These are phyloP conservation scores for Tulasnella sp. DNA, from an alignment of 768 basidiomycete genomes.

Conservation along the genomic window DNA sequence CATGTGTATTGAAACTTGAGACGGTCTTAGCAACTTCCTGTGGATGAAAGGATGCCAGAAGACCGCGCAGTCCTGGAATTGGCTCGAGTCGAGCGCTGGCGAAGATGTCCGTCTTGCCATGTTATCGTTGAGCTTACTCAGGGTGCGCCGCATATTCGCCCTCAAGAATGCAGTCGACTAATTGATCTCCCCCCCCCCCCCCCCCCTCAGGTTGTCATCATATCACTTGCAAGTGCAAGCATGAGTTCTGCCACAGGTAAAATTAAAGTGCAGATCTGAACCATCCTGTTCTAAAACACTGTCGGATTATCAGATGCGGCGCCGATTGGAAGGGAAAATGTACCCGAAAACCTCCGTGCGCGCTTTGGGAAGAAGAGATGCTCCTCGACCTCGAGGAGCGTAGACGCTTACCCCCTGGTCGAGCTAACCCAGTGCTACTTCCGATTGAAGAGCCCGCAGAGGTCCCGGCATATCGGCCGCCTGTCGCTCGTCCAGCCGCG, in stretches of 20 bases:
- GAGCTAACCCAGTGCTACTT: too few species aligned
- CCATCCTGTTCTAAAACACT: not conserved
- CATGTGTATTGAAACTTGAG: too few species aligned
- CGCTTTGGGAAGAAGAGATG: not conserved
- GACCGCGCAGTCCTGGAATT: not conserved
- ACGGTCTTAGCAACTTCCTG: too few species aligned
- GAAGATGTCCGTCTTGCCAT: not conserved
- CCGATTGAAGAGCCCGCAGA: too few species aligned
- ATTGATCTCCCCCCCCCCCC: not conserved
- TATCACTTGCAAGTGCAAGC: constrained; percentile 9
- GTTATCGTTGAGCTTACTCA: not conserved
- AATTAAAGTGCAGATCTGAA: not conserved
- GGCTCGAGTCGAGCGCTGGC: not conserved
- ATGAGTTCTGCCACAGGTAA: constrained; percentile 12
- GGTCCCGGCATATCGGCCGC: too few species aligned
- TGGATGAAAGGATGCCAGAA: not conserved
- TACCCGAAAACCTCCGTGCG: not conserved
- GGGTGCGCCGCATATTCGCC: too few species aligned
- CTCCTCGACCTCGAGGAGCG: not conserved
- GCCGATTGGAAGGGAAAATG: not conserved
- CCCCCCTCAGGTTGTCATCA: constrained; percentile 5
- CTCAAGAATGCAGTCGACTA: too few species aligned
- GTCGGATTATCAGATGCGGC: not conserved
- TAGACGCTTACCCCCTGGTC: not conserved
- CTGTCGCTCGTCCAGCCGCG: too few species aligned